Conservation (phyloP, 192 early-diverging fungal species). For the Linnemannia hyalina region DNA sequence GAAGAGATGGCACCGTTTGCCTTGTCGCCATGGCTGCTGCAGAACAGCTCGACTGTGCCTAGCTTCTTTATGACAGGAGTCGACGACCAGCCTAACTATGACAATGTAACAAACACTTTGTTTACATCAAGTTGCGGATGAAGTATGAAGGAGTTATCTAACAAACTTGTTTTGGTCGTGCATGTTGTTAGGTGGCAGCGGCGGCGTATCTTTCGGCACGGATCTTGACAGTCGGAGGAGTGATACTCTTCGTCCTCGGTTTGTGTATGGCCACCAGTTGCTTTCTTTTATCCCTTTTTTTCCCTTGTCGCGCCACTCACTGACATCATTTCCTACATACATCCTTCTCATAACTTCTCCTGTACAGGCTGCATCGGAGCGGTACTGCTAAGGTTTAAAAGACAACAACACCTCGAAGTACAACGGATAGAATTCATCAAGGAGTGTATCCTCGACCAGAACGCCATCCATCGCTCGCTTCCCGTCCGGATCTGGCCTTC, state of each 20-base stretch:
- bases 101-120: neutral
- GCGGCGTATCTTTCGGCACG: constrained; percentile 20
- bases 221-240: constrained; percentile 21
- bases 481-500: constrained; percentile 30
- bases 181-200: neutral
- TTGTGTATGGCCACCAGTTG: constrained; percentile 5
- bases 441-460: constrained; percentile 11
- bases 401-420: neutral
- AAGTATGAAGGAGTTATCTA: neutral
- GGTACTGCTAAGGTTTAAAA: constrained; percentile 14
- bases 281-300: neutral
- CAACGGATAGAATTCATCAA: constrained; percentile 10
- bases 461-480: constrained; percentile 1
- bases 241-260: constrained; percentile 12
- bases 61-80: neutral
- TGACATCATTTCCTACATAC: neutral
- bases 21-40: constrained; percentile 9
- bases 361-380: constrained; percentile 19
- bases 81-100: neutral
- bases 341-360: neutral
- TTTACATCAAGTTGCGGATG: too few species aligned
- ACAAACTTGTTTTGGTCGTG: neutral
- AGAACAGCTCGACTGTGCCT: neutral
- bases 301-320: neutral
- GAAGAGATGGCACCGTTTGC: neutral